Conservation (phyloP, 306 rosid genomes). For the Vachellia collinsii region DNA sequence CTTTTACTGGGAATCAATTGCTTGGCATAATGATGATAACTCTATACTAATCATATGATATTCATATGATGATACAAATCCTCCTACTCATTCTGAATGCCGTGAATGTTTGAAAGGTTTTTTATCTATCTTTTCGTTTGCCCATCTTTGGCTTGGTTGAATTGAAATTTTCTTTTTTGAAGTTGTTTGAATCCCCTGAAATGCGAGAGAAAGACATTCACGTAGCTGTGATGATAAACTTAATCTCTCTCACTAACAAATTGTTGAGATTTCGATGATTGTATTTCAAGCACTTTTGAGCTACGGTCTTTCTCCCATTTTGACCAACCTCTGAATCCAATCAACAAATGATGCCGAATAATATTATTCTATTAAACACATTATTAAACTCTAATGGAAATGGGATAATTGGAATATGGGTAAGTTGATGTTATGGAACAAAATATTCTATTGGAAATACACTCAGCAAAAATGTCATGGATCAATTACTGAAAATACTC, state of each 20-base stretch:
- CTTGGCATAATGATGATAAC: slow-evolving; percentile 58
- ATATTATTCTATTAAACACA: too few species aligned
- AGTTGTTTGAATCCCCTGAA: not conserved
- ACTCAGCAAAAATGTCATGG: too few species aligned
- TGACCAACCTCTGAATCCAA: not conserved
- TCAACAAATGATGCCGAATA: too few species aligned
- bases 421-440: too few species aligned
- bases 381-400: too few species aligned
- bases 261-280: slow-evolving; percentile 56
- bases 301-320: slow-evolving; percentile 35
- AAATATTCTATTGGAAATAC: too few species aligned
- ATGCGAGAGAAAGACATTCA: slow-evolving; percentile 5
- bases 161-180: too few species aligned
- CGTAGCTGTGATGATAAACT: slow-evolving; percentile 63
- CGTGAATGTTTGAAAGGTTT: not conserved
- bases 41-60: slow-evolving; percentile 39
- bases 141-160: too few species aligned
- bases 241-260: not conserved
- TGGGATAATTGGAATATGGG: too few species aligned
- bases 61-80: slow-evolving; percentile 47
- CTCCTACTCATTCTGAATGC: slow-evolving; percentile 97
- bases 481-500: too few species aligned
- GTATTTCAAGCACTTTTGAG: slow-evolving; percentile 93
- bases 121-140: not conserved
- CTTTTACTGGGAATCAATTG: too few species aligned